Conservation (phyloP, 1,139 yeast species). For the Candida tropicalis region DNA sequence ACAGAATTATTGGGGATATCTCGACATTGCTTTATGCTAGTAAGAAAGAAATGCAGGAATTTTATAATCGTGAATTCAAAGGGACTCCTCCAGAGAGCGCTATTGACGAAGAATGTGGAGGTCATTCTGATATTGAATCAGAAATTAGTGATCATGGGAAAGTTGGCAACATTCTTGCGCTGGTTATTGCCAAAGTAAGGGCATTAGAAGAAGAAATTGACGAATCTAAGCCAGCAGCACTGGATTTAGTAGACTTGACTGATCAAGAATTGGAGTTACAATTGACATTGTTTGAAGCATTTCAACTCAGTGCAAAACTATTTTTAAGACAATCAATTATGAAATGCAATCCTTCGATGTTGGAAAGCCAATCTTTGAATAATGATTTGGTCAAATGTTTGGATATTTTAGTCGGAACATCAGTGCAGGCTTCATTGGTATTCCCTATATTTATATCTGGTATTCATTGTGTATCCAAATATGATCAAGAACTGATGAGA, state of each 20-base stretch:
- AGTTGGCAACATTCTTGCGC: constrained; percentile 24
- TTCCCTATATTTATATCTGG: constrained; percentile 82
- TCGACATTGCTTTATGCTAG: constrained; percentile 60
- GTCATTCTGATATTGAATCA: constrained; percentile 18
- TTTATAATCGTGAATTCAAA: constrained; percentile 17
- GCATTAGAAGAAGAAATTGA: constrained; percentile 54
- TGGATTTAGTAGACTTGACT: constrained; percentile 49
- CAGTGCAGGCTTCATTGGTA: constrained; percentile 70
- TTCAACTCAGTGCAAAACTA: constrained; percentile 69
- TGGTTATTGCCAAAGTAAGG: constrained; percentile 41
- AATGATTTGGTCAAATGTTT: constrained; percentile 58
- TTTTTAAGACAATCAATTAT: constrained; percentile 67
- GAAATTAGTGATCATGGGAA: constrained; percentile 31
- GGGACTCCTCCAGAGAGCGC: constrained; percentile 1
- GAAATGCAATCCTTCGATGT: constrained; percentile 60
- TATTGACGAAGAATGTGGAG: constrained; percentile 12
- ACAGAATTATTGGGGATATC: constrained; percentile 68
- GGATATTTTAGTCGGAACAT: constrained; percentile 64
- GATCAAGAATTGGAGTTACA: constrained; percentile 65
- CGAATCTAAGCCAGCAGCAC: constrained; percentile 54
- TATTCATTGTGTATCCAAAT: constrained; percentile 57
- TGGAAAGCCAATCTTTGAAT: constrained; percentile 64
- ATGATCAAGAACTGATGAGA: constrained; percentile 54
- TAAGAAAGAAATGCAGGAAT: constrained; percentile 29
- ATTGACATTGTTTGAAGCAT: constrained; percentile 69